Percentiles rank a stretch among this genome's conserved stretches.
Conservation (phyloP, 768 basidiomycete species). For the Mycena metata region DNA sequence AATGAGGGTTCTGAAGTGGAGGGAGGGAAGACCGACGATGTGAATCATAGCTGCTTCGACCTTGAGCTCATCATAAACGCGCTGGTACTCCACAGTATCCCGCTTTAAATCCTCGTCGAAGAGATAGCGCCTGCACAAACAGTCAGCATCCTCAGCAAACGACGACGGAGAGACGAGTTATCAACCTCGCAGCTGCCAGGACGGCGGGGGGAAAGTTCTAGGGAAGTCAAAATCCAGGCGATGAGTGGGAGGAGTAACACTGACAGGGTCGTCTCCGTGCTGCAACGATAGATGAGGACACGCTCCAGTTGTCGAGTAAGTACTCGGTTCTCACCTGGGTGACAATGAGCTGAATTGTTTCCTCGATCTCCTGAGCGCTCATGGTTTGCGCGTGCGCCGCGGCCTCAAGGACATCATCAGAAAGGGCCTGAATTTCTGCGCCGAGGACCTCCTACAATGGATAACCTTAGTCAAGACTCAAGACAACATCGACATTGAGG, state of each 20-base stretch:
- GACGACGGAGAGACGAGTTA: not conserved
- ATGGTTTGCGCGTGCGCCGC: conserved; percentile 27
- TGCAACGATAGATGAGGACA: not conserved
- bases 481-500: too few relatives aligned
- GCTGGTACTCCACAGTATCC: conserved; percentile 35
- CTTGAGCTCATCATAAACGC: conserved; percentile 42
- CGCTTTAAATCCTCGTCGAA: conserved; percentile 34
- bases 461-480: too few relatives aligned
- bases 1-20: not conserved
- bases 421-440: conserved; percentile 11
- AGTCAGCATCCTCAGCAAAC: not conserved
- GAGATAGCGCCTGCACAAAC: conserved; percentile 33
- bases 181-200: conserved; percentile 19
- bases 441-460: too few relatives aligned
- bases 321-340: conserved; percentile 16
- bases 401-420: conserved; percentile 28
- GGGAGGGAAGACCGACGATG: conserved; percentile 28
- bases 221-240: not conserved
- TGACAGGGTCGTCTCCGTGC: conserved; percentile 34
- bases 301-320: not conserved
- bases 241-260: not conserved
- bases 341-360: conserved; percentile 34
- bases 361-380: conserved; percentile 33
- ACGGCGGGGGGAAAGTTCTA: conserved; percentile 33
- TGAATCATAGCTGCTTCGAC: conserved; percentile 46